Evolutionary conservation across 805 yeast species (phyloP).

Genomic region (Priceomyces medius): DNA sequence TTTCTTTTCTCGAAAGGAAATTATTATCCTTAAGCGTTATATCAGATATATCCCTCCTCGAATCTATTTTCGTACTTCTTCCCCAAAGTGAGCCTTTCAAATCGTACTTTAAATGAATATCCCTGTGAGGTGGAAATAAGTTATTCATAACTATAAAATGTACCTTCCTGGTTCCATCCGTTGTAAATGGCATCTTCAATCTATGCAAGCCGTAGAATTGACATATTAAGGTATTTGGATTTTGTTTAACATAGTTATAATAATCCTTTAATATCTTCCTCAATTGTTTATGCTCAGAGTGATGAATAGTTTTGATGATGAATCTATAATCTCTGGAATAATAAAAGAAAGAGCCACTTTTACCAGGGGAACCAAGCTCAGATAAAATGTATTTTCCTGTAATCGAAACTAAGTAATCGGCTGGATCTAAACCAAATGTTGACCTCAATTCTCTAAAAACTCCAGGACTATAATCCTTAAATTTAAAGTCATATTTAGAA

Average conservation of each 20-base stretch:
- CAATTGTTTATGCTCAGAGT: conserved; percentile 84
- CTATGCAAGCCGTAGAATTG: conserved; percentile 96
- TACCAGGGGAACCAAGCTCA: conserved; percentile 94
- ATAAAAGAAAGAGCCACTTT: conserved; percentile 94
- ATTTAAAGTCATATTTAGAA: conserved; percentile 91
- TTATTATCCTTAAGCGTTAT: conserved; percentile 81
- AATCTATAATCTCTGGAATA: conserved; percentile 91
- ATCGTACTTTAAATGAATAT: conserved; percentile 82
- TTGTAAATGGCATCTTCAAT: conserved; percentile 77
- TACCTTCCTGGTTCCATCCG: conserved; percentile 62
- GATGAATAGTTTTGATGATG: conserved; percentile 94
- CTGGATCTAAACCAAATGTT: conserved; percentile 87
- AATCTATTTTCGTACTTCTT: conserved; percentile 49
- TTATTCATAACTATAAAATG: conserved; percentile 97
- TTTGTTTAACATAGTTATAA: conserved; percentile 71
- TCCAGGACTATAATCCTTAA: conserved; percentile 93
- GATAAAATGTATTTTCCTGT: conserved; percentile 91
- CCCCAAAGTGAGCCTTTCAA: conserved; percentile 93
- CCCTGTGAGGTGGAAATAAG: conserved; percentile 89
- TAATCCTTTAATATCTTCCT: conserved; percentile 72
- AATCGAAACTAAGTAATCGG: conserved; percentile 87
- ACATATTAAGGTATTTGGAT: conserved; percentile 88
- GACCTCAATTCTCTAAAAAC: conserved; percentile 85
- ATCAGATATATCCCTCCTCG: conserved; percentile 27
- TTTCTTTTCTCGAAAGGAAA: conserved; percentile 69